Base-by-base conservation (phyloP, 441 rosid species). In the Syzygium malaccense region DNA sequence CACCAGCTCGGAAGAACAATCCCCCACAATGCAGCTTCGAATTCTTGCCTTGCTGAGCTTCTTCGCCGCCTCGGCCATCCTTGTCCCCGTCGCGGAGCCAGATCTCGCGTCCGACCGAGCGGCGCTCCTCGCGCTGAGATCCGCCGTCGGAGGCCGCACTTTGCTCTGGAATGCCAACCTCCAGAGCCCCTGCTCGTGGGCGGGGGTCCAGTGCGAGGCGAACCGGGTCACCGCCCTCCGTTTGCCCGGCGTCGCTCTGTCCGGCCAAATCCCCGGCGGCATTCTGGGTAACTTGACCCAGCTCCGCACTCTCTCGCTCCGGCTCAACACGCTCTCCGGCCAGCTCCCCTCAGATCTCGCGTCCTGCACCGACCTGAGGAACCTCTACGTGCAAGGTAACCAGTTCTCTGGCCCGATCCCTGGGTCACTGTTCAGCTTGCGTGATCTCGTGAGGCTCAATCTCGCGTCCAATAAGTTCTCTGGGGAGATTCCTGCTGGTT, bases 61-160 rank as follows among this genome's bases (percentile, higher is more conserved):
- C 4, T 62, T 87, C 71, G 12, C 49, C 32, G 45, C 41, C 33
- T 32, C 17, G 14, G 19, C 48, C 54, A 2, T 87, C 23, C 83
- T 85, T n/a, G 9, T 55, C 53, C 85, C 85, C 51, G 7, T 19
- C 87, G 86, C 75, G 33, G 66, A 32, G 54, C 85, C 89, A 53
- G 90, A 89, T 86, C 90, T 89, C 60, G 86, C 68, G 41, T 87
- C 88, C 49, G 90, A 89, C 86, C 48, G 88, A 28, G 75, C 90
- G 25, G 90, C 90, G 14, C 75, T 89, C 64, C 88, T 89, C 15
- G 86, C 66, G 25, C 90, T 89, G 55, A 71, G 90, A 32, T 89
- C 90, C 49, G 86, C 90, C 49, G 88, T 89, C 49, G 88, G 88
- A 12, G 90, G 90, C 75, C 86, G 90, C 60, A 83, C 90, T 49